A percentile compares a stretch with the other conserved stretches of the same genome.
Evolutionary conservation across 2,329 filamentous ascomycete species (phyloP).

Genomic region (Xylariaceae sp.): DNA sequence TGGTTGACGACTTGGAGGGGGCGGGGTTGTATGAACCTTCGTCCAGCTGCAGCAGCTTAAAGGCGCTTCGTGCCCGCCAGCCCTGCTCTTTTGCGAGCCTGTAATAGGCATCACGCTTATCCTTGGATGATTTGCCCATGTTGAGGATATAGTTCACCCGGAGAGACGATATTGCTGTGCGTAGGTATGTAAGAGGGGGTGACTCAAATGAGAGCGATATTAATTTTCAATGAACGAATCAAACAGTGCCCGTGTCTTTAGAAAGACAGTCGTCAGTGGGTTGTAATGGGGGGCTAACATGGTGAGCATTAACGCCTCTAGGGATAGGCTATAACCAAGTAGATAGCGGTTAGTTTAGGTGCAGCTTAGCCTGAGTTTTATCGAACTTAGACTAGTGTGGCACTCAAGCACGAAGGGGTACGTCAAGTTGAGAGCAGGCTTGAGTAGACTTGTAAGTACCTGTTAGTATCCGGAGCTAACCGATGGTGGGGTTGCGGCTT

Average conservation of each 20-base stretch:
- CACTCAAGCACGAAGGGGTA: too few relatives aligned
- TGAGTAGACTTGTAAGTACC: too few relatives aligned
- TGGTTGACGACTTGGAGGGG: slow-evolving; percentile 2
- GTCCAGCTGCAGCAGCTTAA: slow-evolving; percentile 94
- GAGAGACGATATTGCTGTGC: neutral
- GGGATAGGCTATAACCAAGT: too few relatives aligned
- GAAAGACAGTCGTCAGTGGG: too few relatives aligned
- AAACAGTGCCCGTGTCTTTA: neutral
- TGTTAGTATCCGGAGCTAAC: too few relatives aligned
- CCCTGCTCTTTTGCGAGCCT: slow-evolving; percentile 97
- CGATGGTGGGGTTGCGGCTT: too few relatives aligned
- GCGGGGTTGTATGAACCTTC: slow-evolving; percentile 45
- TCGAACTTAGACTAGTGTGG: too few relatives aligned
- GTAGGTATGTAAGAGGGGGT: neutral
- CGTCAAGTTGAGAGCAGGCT: too few relatives aligned
- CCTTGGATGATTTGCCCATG: slow-evolving; percentile 97
- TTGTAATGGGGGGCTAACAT: too few relatives aligned
- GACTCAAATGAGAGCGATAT: neutral
- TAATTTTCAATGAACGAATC: slow-evolving; percentile 17
- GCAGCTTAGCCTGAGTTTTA: too few relatives aligned
- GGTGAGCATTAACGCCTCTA: too few relatives aligned
- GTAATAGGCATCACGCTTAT: slow-evolving; percentile 98
- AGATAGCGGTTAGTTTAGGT: too few relatives aligned
- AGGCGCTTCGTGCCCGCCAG: slow-evolving; percentile 92
- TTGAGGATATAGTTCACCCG: slow-evolving; percentile 7